A percentile compares a stretch with the other conserved stretches of the same genome.
Conservation (phyloP, 2,329 filamentous ascomycete species). For the Penicillium sp. region DNA sequence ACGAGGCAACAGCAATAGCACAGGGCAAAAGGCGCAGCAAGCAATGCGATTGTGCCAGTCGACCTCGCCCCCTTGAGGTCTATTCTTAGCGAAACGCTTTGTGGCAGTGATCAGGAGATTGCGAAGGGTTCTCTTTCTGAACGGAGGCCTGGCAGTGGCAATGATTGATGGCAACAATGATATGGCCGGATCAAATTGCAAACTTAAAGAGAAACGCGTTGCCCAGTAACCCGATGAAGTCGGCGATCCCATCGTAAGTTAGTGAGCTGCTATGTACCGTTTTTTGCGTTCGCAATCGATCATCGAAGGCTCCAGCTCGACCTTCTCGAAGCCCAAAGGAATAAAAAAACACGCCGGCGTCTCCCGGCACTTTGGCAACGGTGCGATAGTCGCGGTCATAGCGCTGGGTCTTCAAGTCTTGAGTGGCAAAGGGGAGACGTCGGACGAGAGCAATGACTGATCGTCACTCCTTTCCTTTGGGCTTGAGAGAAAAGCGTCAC, state of each 20-base stretch:
- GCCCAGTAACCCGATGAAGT: neutral
- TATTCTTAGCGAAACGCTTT: neutral
- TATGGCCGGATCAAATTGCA: neutral
- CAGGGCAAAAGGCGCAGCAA: neutral
- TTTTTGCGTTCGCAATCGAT: neutral
- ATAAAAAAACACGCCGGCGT: conserved; percentile 19
- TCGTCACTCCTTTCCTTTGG: conserved; percentile 2
- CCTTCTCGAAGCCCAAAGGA: conserved; percentile 28
- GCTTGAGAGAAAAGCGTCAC: conserved; percentile 5
- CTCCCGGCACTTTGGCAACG: conserved; percentile 23
- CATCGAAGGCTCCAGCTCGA: neutral
- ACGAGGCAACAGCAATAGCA: neutral
- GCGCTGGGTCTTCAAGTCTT: neutral
- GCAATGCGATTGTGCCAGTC: neutral
- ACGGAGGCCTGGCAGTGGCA: neutral
- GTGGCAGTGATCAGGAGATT: neutral
- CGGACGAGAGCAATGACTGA: conserved; percentile 5
- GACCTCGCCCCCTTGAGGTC: neutral
- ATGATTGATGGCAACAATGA: neutral
- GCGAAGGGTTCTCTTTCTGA: neutral
- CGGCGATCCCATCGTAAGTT: neutral
- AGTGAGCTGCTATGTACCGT: neutral
- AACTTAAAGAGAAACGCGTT: neutral
- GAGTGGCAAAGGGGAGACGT: conserved; percentile 12
- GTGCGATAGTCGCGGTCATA: conserved; percentile 20